Evolutionary conservation across 805 yeast genomes (phyloP).

Genomic region (Kuraishia molischiana): DNA sequence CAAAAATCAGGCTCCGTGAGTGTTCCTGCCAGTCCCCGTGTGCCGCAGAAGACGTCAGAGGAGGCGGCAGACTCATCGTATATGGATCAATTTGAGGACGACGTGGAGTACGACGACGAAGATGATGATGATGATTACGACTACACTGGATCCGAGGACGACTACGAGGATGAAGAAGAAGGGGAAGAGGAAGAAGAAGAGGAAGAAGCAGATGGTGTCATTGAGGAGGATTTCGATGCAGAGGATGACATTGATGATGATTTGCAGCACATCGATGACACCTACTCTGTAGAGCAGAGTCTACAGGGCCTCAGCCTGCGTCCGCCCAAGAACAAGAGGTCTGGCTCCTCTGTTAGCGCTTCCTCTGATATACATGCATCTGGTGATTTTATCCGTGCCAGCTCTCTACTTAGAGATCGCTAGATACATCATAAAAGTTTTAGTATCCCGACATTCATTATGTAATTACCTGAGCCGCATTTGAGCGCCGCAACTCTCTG

Average conservation of each 20-base stretch:
- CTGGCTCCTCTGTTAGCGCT: not conserved
- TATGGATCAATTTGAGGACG: not conserved
- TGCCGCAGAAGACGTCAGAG: too few species aligned
- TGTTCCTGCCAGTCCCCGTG: too few species aligned
- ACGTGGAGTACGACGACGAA: conserved; percentile 1
- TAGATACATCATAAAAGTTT: not conserved
- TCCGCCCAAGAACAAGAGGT: not conserved
- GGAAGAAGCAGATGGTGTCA: not conserved
- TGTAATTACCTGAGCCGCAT: too few species aligned
- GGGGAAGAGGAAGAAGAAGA: conserved; percentile 1
- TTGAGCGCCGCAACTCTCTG: too few species aligned
- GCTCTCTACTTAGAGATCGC: not conserved
- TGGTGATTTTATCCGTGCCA: not conserved
- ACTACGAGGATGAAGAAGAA: conserved; percentile 1
- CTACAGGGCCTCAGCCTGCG: not conserved
- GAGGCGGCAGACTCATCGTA: not conserved
- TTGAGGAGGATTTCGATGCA: conserved; percentile 2
- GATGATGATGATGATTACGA: conserved; percentile 2
- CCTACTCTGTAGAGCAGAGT: not conserved
- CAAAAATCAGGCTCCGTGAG: too few species aligned
- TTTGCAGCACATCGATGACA: not conserved
- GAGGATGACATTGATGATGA: conserved; percentile 1
- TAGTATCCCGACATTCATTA: not conserved
- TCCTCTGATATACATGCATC: not conserved
- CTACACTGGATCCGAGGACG: conserved; percentile 2